Base-by-base conservation (phyloP, 2,329 filamentous ascomycete species). In the Colletotrichum cuscutae region DNA sequence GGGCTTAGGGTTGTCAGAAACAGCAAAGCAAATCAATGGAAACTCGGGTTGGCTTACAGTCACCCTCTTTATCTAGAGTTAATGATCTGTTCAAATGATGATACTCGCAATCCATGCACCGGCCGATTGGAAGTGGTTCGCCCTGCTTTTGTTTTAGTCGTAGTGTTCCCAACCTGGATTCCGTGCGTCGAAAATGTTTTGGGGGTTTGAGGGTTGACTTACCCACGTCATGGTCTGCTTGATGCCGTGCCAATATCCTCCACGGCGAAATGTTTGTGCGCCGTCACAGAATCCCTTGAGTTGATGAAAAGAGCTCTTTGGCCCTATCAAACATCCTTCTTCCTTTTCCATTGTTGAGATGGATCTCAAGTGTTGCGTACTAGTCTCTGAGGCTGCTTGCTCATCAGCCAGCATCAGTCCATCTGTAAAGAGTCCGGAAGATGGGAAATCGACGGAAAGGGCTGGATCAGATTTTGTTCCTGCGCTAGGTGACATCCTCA, bases 231-330 rank as follows among this genome's bases (percentile, higher is more conserved):
- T 65, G 4, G 71, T 76, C 71, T 80, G 76, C 62, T 80, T 80
- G 54, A 84, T 81, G 35, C 83, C 83, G 32, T 77, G 78, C 75
- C 80, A 80, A 57, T 82, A 80, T 0, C 81, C 81, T 7, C 79
- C 81, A 5, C 77, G 69, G 15, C 79, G 77, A 74, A 83, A 85
- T 4, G 75, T 76, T n/a, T 78, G 78, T 7, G 84, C 82, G 1
- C 84, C 84, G 7, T 79, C 71, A 74, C 84, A 86, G 60, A 85
- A 81, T 0, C 83, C 82, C 11, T 79, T 80, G 22, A 82, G 72
- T 32, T 77, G 76, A 57, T 80, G 77, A 42, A 84, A 80, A 2
- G 80, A 82, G 74, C 82, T 84, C 19, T 79, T 77, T 0, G 80
- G 73, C 0, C 82, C 80, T 30, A 86, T 75, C 2, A 65, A 53